These are phyloP conservation scores for Cordyceps sp. DNA, from an alignment of 2,329 filamentous ascomycete species.

Conservation along the genomic window DNA sequence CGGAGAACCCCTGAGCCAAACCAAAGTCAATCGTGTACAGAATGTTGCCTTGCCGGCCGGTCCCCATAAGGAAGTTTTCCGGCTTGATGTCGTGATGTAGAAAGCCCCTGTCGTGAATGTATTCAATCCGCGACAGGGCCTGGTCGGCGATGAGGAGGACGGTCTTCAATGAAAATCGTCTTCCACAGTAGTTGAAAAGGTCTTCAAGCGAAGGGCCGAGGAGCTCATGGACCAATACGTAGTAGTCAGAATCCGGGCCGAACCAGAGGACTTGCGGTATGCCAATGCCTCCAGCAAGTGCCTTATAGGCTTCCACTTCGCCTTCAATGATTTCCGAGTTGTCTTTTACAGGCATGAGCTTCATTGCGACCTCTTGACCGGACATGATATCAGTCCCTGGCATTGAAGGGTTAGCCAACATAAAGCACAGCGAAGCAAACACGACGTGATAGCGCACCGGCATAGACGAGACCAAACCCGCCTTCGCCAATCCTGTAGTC, in stretches of 20 bases:
- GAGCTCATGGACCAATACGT: conserved; percentile 97
- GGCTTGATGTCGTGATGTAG: conserved; percentile 99
- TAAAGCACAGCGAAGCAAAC: no score
- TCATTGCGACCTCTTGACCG: conserved; percentile 98
- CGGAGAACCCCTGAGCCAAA: conserved; percentile 98
- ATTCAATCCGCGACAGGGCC: conserved; percentile 97
- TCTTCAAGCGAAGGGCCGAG: conserved; percentile 93
- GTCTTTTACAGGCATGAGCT: conserved; percentile 97
- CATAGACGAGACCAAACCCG: conserved; percentile 95
- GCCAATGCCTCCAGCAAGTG: conserved; percentile 85
- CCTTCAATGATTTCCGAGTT: conserved; percentile 99
- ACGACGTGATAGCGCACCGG: no score
- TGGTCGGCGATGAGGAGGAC: conserved; percentile 93
- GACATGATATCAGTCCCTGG: conserved; percentile 99
- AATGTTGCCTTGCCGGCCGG: conserved; percentile 97
- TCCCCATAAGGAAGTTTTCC: conserved; percentile 99
- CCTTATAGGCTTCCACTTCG: conserved; percentile 86
- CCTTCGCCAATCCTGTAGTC: conserved; percentile 98
- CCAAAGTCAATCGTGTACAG: conserved; percentile 99
- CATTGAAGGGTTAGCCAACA: no score
- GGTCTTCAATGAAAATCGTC: conserved; percentile 98
- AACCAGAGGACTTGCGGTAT: conserved; percentile 99
- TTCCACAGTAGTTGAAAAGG: conserved; percentile 99
- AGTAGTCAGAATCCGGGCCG: conserved; percentile 98
- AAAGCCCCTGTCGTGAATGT: conserved; percentile 98